phyloP scores from a whole-genome alignment of 495 filamentous ascomycete genomes.

The Pyronema omphalodes region DNA sequence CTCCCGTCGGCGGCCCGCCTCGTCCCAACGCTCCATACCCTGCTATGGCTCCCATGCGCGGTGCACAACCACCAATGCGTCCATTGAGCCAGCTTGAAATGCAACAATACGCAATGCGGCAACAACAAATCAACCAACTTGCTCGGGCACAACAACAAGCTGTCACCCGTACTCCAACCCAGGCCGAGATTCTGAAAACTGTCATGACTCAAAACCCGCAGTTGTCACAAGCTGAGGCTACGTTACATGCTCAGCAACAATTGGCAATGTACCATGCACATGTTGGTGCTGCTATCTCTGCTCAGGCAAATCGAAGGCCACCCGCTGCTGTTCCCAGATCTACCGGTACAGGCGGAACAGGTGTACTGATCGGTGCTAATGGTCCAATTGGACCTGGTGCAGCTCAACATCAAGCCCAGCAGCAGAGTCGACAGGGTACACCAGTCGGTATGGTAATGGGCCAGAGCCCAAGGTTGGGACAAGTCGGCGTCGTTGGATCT shows the following conservation, averaged over 20 bases:
- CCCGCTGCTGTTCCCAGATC: neutral
- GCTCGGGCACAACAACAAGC: conserved; percentile 5
- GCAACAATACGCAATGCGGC: conserved; percentile 10
- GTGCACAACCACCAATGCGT: neutral
- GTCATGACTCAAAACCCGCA: conserved; percentile 14
- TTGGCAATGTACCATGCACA: conserved; percentile 14
- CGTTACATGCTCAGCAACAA: conserved; percentile 9
- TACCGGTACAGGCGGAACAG: conserved; percentile 7
- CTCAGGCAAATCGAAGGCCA: neutral
- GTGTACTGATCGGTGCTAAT: conserved; percentile 19
- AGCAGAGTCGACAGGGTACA: conserved; percentile 3
- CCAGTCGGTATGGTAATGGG: neutral
- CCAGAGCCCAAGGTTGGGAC: neutral
- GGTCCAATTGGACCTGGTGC: conserved; percentile 19
- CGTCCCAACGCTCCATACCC: conserved; percentile 7
- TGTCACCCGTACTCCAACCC: conserved; percentile 8
- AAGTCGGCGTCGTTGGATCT: neutral
- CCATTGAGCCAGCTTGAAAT: conserved; percentile 6
- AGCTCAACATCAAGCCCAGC: conserved; percentile 9
- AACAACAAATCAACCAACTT: conserved; percentile 7
- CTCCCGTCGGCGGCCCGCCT: conserved; percentile 2
- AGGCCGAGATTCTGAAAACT: conserved; percentile 16
- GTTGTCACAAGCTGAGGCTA: conserved; percentile 13
- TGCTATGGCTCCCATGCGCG: conserved; percentile 1
- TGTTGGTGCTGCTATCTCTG: conserved; percentile 10